A percentile compares a stretch with the other conserved stretches of the same genome.
Conservation (phyloP, 352 stramenopile genomes). For the Ochromonadaceae sp. region DNA sequence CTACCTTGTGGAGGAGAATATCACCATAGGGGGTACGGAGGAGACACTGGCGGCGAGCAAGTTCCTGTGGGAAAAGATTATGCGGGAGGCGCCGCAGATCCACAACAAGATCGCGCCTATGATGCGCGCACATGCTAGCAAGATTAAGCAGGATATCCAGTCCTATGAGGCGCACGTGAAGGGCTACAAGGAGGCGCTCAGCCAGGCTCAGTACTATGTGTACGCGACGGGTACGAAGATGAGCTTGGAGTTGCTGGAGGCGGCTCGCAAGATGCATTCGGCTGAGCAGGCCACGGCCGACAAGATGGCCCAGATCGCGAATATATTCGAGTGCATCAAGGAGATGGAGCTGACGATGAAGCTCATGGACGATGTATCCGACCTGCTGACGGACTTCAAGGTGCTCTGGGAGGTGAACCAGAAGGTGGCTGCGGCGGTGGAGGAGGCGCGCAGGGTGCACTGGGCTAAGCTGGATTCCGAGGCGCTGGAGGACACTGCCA, state of each 20-base stretch:
- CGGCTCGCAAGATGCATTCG: slow-evolving; percentile 16
- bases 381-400: slow-evolving; percentile 18
- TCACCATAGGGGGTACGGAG: slow-evolving; percentile 24
- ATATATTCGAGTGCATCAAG: slow-evolving; percentile 25
- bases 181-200: slow-evolving; percentile 20
- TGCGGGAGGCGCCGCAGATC: slow-evolving; percentile 22
- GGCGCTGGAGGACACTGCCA: slow-evolving; percentile 24
- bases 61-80: slow-evolving; percentile 22
- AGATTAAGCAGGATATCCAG: slow-evolving; percentile 64
- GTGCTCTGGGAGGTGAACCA: slow-evolving; percentile 19
- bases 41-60: slow-evolving; percentile 16
- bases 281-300: slow-evolving; percentile 18
- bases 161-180: slow-evolving; percentile 59
- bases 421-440: slow-evolving; percentile 19
- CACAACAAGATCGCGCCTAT: slow-evolving; percentile 27
- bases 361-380: slow-evolving; percentile 12
- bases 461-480: slow-evolving; percentile 24
- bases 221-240: slow-evolving; percentile 11
- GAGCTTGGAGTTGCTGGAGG: slow-evolving; percentile 20
- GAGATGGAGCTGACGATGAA: slow-evolving; percentile 20
- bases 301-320: slow-evolving; percentile 27
- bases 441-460: slow-evolving; percentile 19
- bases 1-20: slow-evolving; percentile 22
- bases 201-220: slow-evolving; percentile 22
- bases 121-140: slow-evolving; percentile 22